A percentile compares a stretch with the other conserved stretches of the same genome.
These are phyloP conservation scores for Solidago caesia DNA, from an alignment of 129 eudicot species.

Conservation along the genomic window DNA sequence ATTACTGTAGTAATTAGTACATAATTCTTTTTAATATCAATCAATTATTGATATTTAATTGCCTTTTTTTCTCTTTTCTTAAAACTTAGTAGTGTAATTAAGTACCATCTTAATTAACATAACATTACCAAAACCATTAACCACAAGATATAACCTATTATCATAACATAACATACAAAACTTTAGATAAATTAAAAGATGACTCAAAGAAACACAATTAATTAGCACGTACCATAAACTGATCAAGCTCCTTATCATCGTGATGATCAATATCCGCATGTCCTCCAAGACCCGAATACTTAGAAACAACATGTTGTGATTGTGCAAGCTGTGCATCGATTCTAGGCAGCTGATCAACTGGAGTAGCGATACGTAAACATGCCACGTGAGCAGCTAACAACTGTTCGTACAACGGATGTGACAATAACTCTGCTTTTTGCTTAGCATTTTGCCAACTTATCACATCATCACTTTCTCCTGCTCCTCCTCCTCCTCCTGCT, in stretches of 20 bases:
- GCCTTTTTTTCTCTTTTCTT: too few relatives aligned
- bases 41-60: too few relatives aligned
- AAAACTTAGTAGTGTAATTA: too few relatives aligned
- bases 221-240: slow-evolving; percentile 71
- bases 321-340: slow-evolving; percentile 86
- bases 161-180: background rate
- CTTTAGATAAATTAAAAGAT: background rate
- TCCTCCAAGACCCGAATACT: slow-evolving; percentile 53
- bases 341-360: slow-evolving; percentile 89
- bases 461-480: slow-evolving; percentile 32
- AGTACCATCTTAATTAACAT: too few relatives aligned
- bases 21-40: too few relatives aligned
- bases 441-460: slow-evolving; percentile 66
- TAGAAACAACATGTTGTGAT: slow-evolving; percentile 81
- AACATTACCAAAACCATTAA: background rate
- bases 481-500: slow-evolving; percentile 26
- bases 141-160: background rate
- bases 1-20: too few relatives aligned
- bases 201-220: background rate
- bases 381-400: slow-evolving; percentile 82
- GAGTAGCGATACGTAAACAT: slow-evolving; percentile 80
- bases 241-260: slow-evolving; percentile 85
- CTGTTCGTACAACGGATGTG: slow-evolving; percentile 80
- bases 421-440: slow-evolving; percentile 59
- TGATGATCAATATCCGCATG: slow-evolving; percentile 35